Evolutionary conservation across 2,329 filamentous ascomycete genomes (phyloP).

Genomic region (Dothistroma septosporum): DNA sequence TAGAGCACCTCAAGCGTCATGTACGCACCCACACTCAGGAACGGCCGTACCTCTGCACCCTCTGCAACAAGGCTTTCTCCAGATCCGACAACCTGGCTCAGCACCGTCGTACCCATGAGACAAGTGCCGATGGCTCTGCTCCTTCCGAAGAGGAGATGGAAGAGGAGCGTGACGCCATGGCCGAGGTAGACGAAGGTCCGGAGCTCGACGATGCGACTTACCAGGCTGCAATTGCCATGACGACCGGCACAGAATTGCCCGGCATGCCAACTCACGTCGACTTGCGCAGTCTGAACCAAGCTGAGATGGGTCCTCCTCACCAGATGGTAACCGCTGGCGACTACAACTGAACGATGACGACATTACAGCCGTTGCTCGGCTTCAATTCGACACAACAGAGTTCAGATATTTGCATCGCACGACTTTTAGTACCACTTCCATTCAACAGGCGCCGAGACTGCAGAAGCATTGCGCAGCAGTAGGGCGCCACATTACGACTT

Average conservation of each 20-base stretch:
- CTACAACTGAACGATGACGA: slow-evolving; percentile 32
- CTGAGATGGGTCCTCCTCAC: slow-evolving; percentile 41
- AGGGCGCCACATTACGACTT: slow-evolving; percentile 12
- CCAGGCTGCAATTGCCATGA: slow-evolving; percentile 28
- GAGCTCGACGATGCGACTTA: slow-evolving; percentile 25
- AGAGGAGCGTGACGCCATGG: slow-evolving; percentile 80
- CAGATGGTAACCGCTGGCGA: slow-evolving; percentile 44
- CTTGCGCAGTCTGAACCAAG: slow-evolving; percentile 32
- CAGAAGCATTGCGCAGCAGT: slow-evolving; percentile 10
- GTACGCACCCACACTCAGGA: slow-evolving; percentile 99
- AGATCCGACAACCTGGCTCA: slow-evolving; percentile 98
- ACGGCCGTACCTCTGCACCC: slow-evolving; percentile 93
- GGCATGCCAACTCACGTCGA: slow-evolving; percentile 37
- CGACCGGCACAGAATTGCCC: slow-evolving; percentile 26
- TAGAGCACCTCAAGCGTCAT: slow-evolving; percentile 98
- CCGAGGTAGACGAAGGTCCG: slow-evolving; percentile 67
- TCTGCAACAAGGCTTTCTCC: slow-evolving; percentile 98
- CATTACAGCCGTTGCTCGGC: slow-evolving; percentile 1
- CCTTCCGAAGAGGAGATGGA: slow-evolving; percentile 79
- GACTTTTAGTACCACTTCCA: slow-evolving; percentile 2
- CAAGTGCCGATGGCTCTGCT: slow-evolving; percentile 59
- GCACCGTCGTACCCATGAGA: slow-evolving; percentile 80
- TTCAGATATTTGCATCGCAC: neutral
- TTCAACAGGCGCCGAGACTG: slow-evolving; percentile 1
- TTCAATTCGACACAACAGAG: neutral